phyloP scores from a whole-genome alignment of 176 grass and related monocot genomes.

The Paspalum vaginatum region DNA sequence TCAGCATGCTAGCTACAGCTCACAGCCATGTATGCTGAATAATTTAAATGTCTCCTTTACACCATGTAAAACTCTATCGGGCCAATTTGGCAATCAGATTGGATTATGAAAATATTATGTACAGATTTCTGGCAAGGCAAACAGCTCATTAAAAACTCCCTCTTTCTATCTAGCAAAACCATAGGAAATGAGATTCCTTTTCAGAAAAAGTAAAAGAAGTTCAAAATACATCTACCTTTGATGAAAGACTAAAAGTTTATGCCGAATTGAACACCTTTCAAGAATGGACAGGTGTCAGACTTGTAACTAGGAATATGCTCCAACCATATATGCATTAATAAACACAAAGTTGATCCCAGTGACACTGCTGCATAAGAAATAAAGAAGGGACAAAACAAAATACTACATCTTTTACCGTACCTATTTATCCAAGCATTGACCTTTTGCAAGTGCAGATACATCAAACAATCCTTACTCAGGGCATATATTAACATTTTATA shows the following conservation, averaged over 20 bases:
- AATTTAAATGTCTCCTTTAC: not conserved
- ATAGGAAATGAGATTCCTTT: slow-evolving; percentile 38
- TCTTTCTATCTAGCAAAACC: slow-evolving; percentile 32
- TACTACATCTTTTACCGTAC: slow-evolving; percentile 20
- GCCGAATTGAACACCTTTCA: slow-evolving; percentile 27
- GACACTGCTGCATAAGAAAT: slow-evolving; percentile 27
- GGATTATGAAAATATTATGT: not conserved
- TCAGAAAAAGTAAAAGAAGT: slow-evolving; percentile 38
- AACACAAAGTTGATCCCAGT: slow-evolving; percentile 39
- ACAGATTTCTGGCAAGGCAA: slow-evolving; percentile 35
- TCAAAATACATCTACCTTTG: slow-evolving; percentile 30
- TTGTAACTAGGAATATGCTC: slow-evolving; percentile 41
- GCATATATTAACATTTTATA: not conserved
- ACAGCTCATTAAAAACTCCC: slow-evolving; percentile 18
- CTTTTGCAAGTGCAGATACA: not conserved
- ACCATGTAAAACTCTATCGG: not conserved
- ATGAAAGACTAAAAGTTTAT: slow-evolving; percentile 37
- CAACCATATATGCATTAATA: slow-evolving; percentile 40
- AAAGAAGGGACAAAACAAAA: not conserved
- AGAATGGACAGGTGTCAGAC: slow-evolving; percentile 47
- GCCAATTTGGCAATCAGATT: slow-evolving; percentile 1
- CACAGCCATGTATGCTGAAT: slow-evolving; percentile 26
- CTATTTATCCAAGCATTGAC: slow-evolving; percentile 22
- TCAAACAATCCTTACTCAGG: not conserved
- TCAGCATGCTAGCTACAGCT: slow-evolving; percentile 30